Conservation (phyloP, 129 eudicot species). For the Heracleum sosnowskyi region DNA sequence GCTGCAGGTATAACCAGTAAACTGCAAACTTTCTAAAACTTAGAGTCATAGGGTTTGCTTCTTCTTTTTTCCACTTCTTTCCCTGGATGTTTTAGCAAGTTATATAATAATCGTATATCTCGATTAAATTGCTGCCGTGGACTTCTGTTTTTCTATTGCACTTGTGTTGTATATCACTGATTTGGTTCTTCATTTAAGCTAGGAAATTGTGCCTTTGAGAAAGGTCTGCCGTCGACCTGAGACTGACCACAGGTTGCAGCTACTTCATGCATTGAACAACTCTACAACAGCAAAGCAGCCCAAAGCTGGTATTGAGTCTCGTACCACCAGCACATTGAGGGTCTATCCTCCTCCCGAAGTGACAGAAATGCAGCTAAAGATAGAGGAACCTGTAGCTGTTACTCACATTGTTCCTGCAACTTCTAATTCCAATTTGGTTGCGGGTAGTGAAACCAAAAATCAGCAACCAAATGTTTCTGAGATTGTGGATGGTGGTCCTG, state of each 20-base stretch:
- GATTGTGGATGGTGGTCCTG: not conserved
- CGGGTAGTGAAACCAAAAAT: not conserved
- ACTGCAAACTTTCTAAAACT: not conserved
- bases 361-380: constrained; percentile 29
- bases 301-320: constrained; percentile 36
- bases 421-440: constrained; percentile 5
- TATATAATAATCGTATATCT: not conserved
- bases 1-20: not conserved
- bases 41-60: not conserved
- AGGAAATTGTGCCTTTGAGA: constrained; percentile 91
- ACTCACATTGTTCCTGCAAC: constrained; percentile 9
- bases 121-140: no score
- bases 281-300: constrained; percentile 34
- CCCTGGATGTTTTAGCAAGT: not conserved
- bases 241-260: constrained; percentile 82
- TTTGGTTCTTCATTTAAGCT: not conserved
- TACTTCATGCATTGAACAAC: constrained; percentile 57
- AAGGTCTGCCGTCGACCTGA: constrained; percentile 92
- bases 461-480: constrained; percentile 28
- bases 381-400: constrained; percentile 7
- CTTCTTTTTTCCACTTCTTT: not conserved
- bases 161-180: not conserved
- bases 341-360: constrained; percentile 46
- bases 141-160: not conserved
- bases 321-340: constrained; percentile 33